phyloP scores from a whole-genome alignment of 225 moss, liverwort and hornwort genomes.

The Thuidium tamariscinum region DNA sequence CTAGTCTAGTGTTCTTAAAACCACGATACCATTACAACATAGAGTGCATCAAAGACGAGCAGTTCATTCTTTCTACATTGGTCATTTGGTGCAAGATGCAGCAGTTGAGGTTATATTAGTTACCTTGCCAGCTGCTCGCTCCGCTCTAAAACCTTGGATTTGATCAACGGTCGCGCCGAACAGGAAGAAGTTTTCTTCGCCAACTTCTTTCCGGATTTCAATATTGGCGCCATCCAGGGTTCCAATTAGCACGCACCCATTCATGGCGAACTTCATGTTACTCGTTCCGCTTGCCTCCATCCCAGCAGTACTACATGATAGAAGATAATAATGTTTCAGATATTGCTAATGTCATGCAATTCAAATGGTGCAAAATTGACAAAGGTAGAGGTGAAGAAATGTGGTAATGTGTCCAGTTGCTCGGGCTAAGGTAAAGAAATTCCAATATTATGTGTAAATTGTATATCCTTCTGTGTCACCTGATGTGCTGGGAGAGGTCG shows the following conservation, averaged over 20 bases:
- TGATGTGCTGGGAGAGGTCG: constrained; percentile 91
- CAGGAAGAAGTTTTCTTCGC: constrained; percentile 81
- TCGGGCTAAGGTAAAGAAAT: too few relatives aligned
- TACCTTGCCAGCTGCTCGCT: constrained; percentile 79
- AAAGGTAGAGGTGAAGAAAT: not conserved
- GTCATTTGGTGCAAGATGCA: not conserved
- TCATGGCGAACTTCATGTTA: constrained; percentile 96
- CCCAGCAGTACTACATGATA: constrained; percentile 72
- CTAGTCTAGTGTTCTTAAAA: not conserved
- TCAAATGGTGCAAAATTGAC: not conserved
- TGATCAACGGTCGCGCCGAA: constrained; percentile 71
- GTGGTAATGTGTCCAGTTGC: not conserved
- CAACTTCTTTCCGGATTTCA: constrained; percentile 88
- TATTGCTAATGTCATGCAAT: not conserved
- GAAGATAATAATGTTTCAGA: not conserved
- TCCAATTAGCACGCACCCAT: constrained; percentile 80
- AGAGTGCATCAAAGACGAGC: not conserved
- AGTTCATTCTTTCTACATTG: not conserved
- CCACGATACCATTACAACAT: not conserved
- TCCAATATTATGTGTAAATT: not conserved
- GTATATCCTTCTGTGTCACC: constrained; percentile 9
- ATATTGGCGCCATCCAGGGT: constrained; percentile 95
- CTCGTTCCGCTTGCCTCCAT: constrained; percentile 97
- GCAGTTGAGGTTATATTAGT: not conserved
- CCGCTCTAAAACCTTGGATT: constrained; percentile 47